Evolutionary conservation across 768 basidiomycete species (phyloP).

Genomic region (Daedaleopsis sinensis): DNA sequence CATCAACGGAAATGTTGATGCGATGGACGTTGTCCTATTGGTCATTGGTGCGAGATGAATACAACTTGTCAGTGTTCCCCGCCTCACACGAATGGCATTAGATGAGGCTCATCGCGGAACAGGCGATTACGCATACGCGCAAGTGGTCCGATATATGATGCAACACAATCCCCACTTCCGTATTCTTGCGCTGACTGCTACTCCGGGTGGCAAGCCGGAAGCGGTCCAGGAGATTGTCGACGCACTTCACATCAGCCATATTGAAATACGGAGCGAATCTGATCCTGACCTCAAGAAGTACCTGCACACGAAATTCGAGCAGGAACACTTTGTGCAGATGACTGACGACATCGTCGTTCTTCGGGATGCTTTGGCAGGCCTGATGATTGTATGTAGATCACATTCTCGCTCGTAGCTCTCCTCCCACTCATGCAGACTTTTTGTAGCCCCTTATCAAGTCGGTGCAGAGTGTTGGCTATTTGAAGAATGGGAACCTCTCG

Average conservation of each 20-base stretch:
- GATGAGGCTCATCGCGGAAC: slow-evolving; percentile 96
- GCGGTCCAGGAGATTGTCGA: slow-evolving; percentile 93
- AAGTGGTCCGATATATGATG: slow-evolving; percentile 88
- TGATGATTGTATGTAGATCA: slow-evolving; percentile 68
- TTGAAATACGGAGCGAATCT: slow-evolving; percentile 92
- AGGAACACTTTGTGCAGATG: slow-evolving; percentile 80
- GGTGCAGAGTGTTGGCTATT: slow-evolving; percentile 40
- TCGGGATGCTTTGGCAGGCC: slow-evolving; percentile 62
- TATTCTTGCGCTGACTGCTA: slow-evolving; percentile 91
- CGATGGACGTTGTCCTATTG: slow-evolving; percentile 78
- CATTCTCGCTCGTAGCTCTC: background rate
- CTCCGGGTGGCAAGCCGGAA: slow-evolving; percentile 84
- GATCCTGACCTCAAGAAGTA: slow-evolving; percentile 87
- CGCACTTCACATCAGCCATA: slow-evolving; percentile 89
- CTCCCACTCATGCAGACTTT: slow-evolving; percentile 16
- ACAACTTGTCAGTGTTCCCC: too few species aligned
- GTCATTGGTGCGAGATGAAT: slow-evolving; percentile 69
- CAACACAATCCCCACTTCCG: slow-evolving; percentile 94
- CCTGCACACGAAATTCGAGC: slow-evolving; percentile 86
- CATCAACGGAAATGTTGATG: slow-evolving; percentile 69
- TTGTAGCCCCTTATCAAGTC: slow-evolving; percentile 40
- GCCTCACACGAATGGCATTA: slow-evolving; percentile 32
- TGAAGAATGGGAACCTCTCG: slow-evolving; percentile 49
- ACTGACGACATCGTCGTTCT: slow-evolving; percentile 65
- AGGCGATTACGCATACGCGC: slow-evolving; percentile 91